These are phyloP conservation scores for Artomyces pyxidatus DNA, from an alignment of 768 basidiomycete genomes.

Conservation along the genomic window DNA sequence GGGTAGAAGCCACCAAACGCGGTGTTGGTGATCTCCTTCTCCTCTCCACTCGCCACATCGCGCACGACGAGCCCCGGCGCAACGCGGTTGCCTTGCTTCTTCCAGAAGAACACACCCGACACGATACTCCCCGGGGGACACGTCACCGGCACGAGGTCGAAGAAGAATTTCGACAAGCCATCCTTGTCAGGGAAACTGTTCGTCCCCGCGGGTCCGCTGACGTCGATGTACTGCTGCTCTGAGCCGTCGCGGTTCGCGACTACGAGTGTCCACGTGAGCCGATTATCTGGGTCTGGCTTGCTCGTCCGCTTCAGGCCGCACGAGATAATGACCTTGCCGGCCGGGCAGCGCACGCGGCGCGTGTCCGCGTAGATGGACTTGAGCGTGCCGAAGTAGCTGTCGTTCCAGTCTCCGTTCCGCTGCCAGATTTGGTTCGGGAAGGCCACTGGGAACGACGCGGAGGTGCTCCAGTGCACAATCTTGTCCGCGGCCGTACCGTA, in stretches of 20 bases:
- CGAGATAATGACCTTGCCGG: not conserved
- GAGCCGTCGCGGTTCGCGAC: not conserved
- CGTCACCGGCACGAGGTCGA: not conserved
- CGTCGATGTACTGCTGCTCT: not conserved
- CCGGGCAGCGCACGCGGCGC: not conserved
- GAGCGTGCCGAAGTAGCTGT: not conserved
- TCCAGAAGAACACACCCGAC: not conserved
- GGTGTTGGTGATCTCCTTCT: not conserved
- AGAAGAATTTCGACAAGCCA: not conserved
- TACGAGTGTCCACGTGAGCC: not conserved
- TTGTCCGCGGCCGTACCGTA: not conserved
- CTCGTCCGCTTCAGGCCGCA: not conserved
- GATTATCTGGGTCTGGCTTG: not conserved
- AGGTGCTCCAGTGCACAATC: not conserved
- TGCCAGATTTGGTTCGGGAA: not conserved
- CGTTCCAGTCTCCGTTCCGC: not conserved
- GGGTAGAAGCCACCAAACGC: not conserved
- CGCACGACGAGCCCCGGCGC: not conserved
- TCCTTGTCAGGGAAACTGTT: not conserved
- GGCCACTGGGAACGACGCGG: not conserved
- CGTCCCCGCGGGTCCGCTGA: not conserved
- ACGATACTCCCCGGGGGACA: not conserved
- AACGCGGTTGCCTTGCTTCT: not conserved
- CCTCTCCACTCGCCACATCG: not conserved
- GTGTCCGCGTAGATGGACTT: not conserved